phyloP scores from a whole-genome alignment of 495 filamentous ascomycete species.

The Aspergillus campestris region DNA sequence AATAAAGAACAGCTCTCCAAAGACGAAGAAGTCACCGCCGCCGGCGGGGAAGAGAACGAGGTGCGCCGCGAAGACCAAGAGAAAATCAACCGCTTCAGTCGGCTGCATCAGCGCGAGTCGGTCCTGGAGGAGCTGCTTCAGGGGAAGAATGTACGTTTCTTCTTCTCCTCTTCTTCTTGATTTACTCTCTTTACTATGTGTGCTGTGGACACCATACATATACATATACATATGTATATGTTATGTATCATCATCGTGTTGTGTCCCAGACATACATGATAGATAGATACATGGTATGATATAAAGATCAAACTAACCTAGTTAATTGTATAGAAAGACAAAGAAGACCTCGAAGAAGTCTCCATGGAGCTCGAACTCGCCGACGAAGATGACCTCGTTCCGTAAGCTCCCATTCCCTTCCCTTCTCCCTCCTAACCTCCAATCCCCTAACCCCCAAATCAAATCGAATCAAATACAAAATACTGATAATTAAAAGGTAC shows the following conservation, averaged over 20 bases:
- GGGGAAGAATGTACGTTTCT: slow-evolving; percentile 59
- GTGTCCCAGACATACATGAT: too few relatives aligned
- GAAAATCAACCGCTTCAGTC: slow-evolving; percentile 96
- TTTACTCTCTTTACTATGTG: neutral
- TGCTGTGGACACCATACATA: too few relatives aligned
- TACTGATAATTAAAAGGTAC: slow-evolving; percentile 50
- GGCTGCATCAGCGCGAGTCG: slow-evolving; percentile 79
- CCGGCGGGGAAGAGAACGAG: slow-evolving; percentile 70
- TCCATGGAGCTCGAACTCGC: slow-evolving; percentile 85
- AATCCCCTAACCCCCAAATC: neutral
- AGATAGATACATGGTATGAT: too few relatives aligned
- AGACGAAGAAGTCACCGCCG: slow-evolving; percentile 69
- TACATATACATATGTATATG: too few relatives aligned
- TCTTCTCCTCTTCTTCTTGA: neutral
- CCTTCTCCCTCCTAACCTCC: neutral
- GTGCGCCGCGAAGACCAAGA: slow-evolving; percentile 96
- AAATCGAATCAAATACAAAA: neutral
- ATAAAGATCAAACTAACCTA: too few relatives aligned
- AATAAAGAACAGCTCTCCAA: slow-evolving; percentile 61
- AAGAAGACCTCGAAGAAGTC: slow-evolving; percentile 93
- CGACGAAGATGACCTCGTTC: slow-evolving; percentile 88
- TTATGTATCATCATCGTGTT: neutral
- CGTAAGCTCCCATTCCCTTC: slow-evolving; percentile 44
- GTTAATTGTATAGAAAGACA: too few relatives aligned
- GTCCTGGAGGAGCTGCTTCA: slow-evolving; percentile 74